Percentiles rank a stretch among this genome's conserved stretches.
These are phyloP conservation scores for Tetradesmus obliquus DNA, from an alignment of 139 green algal species.

Conservation along the genomic window DNA sequence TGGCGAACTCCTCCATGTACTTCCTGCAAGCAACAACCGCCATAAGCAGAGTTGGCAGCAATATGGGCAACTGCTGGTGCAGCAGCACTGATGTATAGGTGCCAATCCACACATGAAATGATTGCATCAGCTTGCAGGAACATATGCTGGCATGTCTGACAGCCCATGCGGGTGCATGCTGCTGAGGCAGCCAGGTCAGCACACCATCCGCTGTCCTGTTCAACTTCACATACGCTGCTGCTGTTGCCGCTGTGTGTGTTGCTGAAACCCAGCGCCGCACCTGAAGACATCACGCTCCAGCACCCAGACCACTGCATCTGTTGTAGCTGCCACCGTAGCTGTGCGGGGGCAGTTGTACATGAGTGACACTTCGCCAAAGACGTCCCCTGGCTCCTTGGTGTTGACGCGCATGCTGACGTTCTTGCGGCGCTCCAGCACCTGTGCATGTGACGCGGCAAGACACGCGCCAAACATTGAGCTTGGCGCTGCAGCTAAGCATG, in stretches of 20 bases:
- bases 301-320: conserved; percentile 88
- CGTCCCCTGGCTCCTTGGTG: conserved; percentile 64
- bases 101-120: background rate
- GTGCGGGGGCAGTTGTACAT: conserved; percentile 85
- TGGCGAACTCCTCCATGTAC: conserved; percentile 75
- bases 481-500: background rate
- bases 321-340: conserved; percentile 91
- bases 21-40: conserved; percentile 58
- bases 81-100: background rate
- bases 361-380: conserved; percentile 70
- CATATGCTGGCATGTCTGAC: background rate
- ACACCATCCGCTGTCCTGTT: background rate
- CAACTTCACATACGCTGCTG: background rate
- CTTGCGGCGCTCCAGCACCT: conserved; percentile 71
- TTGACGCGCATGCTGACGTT: conserved; percentile 66
- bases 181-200: too few species aligned
- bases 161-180: background rate
- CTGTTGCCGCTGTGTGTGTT: background rate
- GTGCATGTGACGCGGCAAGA: background rate
- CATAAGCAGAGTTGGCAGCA: background rate
- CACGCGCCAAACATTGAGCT: background rate
- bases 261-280: conserved; percentile 24
- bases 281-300: conserved; percentile 89
- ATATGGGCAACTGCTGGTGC: background rate
- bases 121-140: background rate